phyloP scores from a whole-genome alignment of 202 grass and related monocot genomes.

The Carex sylvatica region DNA sequence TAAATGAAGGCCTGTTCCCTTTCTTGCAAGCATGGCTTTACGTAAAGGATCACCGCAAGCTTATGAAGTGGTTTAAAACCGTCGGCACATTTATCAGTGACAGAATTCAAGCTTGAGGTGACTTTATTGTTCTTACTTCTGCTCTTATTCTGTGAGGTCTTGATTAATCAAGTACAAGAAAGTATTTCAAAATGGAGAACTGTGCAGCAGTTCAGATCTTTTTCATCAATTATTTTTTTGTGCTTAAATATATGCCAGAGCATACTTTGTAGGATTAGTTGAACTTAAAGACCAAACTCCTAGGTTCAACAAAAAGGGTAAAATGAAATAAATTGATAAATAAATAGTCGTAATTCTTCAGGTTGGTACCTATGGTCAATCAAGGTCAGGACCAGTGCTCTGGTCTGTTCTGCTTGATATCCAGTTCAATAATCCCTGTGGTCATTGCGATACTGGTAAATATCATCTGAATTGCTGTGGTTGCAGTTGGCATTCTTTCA shows the following conservation, averaged over 20 bases:
- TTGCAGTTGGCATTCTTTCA: not conserved
- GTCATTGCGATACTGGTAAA: not conserved
- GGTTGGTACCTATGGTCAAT: not conserved
- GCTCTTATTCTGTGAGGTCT: not conserved
- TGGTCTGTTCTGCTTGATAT: not conserved
- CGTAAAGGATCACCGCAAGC: slow-evolving; percentile 92
- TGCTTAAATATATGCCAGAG: not conserved
- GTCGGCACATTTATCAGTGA: slow-evolving; percentile 60
- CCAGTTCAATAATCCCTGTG: not conserved
- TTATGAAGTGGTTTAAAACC: slow-evolving; percentile 85
- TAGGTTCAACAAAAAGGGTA: not conserved
- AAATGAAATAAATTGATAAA: not conserved
- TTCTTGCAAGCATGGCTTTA: slow-evolving; percentile 98
- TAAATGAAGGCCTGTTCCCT: slow-evolving; percentile 85
- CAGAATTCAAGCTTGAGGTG: slow-evolving; percentile 49
- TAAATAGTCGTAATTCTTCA: not conserved
- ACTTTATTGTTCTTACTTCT: slow-evolving; percentile 8
- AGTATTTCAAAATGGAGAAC: not conserved
- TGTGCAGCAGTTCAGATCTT: not conserved
- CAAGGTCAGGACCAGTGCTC: not conserved
- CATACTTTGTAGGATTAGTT: not conserved
- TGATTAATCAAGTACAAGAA: not conserved
- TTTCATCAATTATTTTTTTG: not conserved
- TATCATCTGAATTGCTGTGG: not conserved
- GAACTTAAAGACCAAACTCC: not conserved